Conservation (phyloP, 2,329 filamentous ascomycete species). For the Davidsoniella virescens region DNA sequence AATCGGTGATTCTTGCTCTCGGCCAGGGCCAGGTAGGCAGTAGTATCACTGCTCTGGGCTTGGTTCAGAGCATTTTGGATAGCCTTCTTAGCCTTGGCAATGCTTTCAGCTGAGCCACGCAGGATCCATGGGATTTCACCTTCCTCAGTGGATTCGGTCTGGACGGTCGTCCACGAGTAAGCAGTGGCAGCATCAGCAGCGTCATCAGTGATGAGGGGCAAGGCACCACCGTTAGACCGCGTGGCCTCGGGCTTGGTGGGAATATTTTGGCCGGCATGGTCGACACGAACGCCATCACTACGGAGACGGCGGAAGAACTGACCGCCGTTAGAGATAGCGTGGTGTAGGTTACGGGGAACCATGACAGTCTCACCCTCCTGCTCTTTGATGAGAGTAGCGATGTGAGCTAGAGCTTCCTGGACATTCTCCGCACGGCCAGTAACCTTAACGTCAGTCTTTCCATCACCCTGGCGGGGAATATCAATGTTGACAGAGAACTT, state of each 20-base stretch:
- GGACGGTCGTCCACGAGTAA: slow-evolving; percentile 73
- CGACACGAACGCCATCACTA: slow-evolving; percentile 77
- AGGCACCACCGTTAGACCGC: slow-evolving; percentile 41
- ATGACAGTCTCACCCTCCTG: slow-evolving; percentile 78
- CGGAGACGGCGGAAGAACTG: slow-evolving; percentile 84
- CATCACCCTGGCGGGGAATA: slow-evolving; percentile 76
- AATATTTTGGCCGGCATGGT: slow-evolving; percentile 67
- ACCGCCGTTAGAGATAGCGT: slow-evolving; percentile 72
- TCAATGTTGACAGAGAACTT: slow-evolving; percentile 79
- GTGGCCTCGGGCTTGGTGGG: slow-evolving; percentile 50
- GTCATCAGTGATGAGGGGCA: slow-evolving; percentile 91
- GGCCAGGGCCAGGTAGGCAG: slow-evolving; percentile 76
- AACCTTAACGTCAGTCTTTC: slow-evolving; percentile 73
- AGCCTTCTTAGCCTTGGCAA: slow-evolving; percentile 64
- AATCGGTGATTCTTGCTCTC: slow-evolving; percentile 80
- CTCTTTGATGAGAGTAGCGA: slow-evolving; percentile 62
- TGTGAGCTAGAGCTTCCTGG: slow-evolving; percentile 73
- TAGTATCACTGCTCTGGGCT: slow-evolving; percentile 51
- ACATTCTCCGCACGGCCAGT: slow-evolving; percentile 64
- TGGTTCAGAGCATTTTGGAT: slow-evolving; percentile 60
- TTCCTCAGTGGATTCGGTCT: slow-evolving; percentile 41
- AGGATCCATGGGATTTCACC: slow-evolving; percentile 83
- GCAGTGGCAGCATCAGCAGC: slow-evolving; percentile 44
- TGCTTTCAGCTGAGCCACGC: slow-evolving; percentile 57
- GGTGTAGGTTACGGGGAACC: slow-evolving; percentile 69